phyloP scores from a whole-genome alignment of 2,329 filamentous ascomycete genomes.

The Botrytis aclada region DNA sequence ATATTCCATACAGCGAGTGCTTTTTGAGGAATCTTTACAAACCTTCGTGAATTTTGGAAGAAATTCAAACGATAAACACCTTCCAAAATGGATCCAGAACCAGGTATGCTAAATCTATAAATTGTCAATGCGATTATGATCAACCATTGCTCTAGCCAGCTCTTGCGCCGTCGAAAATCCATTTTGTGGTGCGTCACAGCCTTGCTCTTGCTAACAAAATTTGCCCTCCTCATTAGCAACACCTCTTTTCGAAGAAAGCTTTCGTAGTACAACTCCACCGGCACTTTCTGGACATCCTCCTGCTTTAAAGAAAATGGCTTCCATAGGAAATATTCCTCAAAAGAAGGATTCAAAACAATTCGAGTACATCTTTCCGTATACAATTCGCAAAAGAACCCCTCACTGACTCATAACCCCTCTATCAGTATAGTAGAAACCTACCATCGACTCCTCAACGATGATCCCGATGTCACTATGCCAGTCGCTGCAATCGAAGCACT shows the following conservation, averaged over 20 bases:
- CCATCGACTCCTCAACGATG: slow-evolving; percentile 59
- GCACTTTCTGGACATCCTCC: slow-evolving; percentile 32
- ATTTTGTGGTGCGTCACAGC: slow-evolving; percentile 17
- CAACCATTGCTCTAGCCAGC: slow-evolving; percentile 7
- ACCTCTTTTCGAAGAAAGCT: slow-evolving; percentile 27
- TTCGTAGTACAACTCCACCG: slow-evolving; percentile 34
- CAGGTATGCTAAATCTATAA: slow-evolving; percentile 1
- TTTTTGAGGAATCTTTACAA: neutral
- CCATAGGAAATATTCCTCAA: slow-evolving; percentile 31
- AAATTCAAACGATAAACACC: neutral
- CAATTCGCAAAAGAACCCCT: neutral
- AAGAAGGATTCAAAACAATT: slow-evolving; percentile 29
- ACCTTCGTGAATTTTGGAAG: neutral
- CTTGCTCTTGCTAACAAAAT: slow-evolving; percentile 25
- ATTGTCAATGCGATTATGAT: slow-evolving; percentile 5
- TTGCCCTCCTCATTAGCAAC: slow-evolving; percentile 20
- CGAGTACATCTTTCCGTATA: slow-evolving; percentile 28
- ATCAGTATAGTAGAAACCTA: slow-evolving; percentile 60
- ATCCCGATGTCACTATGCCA: slow-evolving; percentile 89
- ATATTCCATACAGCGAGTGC: neutral
- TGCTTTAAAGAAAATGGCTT: slow-evolving; percentile 35
- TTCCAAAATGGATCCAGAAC: slow-evolving; percentile 10
- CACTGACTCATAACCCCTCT: slow-evolving; percentile 28
- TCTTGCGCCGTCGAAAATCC: slow-evolving; percentile 8
- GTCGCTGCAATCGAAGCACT: slow-evolving; percentile 92